Evolutionary conservation across 176 grass and related monocot species (phyloP).

Genomic region (Chloris gayana): DNA sequence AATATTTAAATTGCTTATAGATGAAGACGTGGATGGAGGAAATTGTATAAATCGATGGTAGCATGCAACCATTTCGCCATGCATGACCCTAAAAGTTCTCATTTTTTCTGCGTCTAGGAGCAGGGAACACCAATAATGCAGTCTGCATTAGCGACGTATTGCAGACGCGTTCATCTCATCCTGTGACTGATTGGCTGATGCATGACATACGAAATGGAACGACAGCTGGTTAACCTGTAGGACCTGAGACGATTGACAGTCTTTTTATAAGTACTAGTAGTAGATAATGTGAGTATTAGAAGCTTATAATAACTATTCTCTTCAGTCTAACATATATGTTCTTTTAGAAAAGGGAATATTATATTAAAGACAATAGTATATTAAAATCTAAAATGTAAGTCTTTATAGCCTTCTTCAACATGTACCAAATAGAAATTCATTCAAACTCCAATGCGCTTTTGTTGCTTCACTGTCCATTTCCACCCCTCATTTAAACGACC

Average conservation of each 20-base stretch:
- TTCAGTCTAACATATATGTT: no score
- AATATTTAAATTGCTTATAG: conserved; percentile 5
- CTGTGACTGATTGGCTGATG: not conserved
- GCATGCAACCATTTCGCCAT: not conserved
- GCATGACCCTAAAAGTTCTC: not conserved
- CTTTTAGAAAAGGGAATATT: no score
- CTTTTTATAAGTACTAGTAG: not conserved
- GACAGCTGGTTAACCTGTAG: not conserved
- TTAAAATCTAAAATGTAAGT: no score
- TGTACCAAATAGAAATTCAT: not conserved
- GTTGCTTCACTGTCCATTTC: not conserved
- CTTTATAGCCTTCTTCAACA: not conserved
- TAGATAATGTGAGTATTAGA: not conserved
- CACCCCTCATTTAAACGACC: not conserved
- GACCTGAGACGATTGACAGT: not conserved
- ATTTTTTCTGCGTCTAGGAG: not conserved
- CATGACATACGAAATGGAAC: conserved; percentile 14
- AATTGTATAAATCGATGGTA: not conserved
- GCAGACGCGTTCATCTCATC: conserved; percentile 2
- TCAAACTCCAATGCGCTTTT: not conserved
- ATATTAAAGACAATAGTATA: no score
- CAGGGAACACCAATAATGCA: conserved; percentile 21
- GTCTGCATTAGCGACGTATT: not conserved
- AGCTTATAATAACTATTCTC: not conserved
- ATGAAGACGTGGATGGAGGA: not conserved